Conservation (phyloP, 176 grass and related monocot species). For the Triticum dicoccoides region DNA sequence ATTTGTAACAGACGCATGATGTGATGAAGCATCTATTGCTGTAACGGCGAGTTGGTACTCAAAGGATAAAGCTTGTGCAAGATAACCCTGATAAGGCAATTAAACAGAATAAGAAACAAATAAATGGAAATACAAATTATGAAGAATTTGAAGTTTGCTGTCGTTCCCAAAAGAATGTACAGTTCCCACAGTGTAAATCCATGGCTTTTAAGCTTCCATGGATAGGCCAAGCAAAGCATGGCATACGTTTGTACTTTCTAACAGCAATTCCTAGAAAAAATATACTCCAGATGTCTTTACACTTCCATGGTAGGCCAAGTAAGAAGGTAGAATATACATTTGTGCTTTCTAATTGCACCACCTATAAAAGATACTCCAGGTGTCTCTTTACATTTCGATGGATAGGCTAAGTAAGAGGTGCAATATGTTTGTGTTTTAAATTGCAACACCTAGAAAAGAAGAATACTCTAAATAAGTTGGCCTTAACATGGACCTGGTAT, state of each 20-base stretch:
- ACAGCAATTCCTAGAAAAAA: neutral
- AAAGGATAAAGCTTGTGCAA: conserved; percentile 87
- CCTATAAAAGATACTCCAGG: neutral
- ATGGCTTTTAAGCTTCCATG: neutral
- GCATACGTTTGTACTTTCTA: neutral
- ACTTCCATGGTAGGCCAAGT: neutral
- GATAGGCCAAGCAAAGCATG: neutral
- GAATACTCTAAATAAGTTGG: neutral
- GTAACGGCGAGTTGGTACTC: conserved; percentile 77
- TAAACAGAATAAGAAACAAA: conserved; percentile 26
- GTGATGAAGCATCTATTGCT: conserved; percentile 92
- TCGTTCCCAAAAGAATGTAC: neutral
- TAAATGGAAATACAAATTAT: conserved; percentile 16
- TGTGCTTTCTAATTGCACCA: neutral
- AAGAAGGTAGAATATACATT: neutral
- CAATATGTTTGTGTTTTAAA: neutral
- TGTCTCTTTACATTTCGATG: neutral
- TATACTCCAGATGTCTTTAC: neutral
- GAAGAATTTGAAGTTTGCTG: neutral
- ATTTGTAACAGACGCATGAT: conserved; percentile 86
- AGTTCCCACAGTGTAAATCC: neutral
- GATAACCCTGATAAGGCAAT: conserved; percentile 74
- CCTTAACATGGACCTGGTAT: neutral
- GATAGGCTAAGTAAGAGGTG: neutral
- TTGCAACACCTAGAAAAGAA: neutral